Conservation (phyloP, 768 basidiomycete genomes). For the Mycena venus region DNA sequence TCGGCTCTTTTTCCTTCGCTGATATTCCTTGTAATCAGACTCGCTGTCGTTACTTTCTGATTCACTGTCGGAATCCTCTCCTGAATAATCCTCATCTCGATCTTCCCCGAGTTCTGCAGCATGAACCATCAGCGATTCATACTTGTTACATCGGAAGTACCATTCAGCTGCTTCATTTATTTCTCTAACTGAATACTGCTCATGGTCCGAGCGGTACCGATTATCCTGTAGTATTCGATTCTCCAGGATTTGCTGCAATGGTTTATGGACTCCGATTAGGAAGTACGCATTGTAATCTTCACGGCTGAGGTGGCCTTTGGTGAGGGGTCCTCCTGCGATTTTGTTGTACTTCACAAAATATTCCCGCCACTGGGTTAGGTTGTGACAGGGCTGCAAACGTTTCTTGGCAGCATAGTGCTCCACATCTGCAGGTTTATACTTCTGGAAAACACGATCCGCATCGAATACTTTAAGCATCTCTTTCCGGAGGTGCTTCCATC, state of each 20-base stretch:
- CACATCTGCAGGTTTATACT: neutral
- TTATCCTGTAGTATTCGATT: neutral
- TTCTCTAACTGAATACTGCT: neutral
- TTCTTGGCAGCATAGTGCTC: neutral
- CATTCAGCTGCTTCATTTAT: constrained; percentile 13
- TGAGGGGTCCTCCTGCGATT: neutral
- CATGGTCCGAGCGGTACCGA: neutral
- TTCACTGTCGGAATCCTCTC: neutral
- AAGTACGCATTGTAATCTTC: constrained; percentile 11
- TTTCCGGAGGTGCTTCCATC: neutral
- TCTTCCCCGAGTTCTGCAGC: constrained; percentile 7
- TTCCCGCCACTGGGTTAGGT: constrained; percentile 2
- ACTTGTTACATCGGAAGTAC: constrained; percentile 7
- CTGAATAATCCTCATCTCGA: constrained; percentile 5
- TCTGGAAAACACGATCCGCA: neutral
- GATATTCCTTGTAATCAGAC: neutral
- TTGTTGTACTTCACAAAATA: constrained; percentile 4
- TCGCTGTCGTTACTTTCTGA: neutral
- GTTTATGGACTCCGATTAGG: neutral
- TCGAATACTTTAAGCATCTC: neutral
- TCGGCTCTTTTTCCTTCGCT: neutral
- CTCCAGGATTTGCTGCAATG: neutral
- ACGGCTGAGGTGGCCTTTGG: neutral
- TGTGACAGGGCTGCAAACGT: neutral
- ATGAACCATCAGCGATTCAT: constrained; percentile 8